These are phyloP conservation scores for Backusella sp. DNA, from an alignment of 192 early-diverging fungal genomes.

Conservation along the genomic window DNA sequence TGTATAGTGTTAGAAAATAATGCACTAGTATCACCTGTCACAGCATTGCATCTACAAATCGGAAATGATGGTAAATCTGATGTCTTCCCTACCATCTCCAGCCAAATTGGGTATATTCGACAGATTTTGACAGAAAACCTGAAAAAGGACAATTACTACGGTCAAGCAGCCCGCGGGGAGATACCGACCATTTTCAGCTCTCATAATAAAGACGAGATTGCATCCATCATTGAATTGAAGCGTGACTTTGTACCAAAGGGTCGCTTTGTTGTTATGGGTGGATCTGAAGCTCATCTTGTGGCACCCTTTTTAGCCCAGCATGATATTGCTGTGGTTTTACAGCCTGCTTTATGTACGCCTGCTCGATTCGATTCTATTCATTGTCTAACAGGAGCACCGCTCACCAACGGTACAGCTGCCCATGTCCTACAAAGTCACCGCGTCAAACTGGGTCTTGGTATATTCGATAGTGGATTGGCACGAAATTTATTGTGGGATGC, in stretches of 20 bases:
- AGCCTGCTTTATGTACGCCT: constrained; percentile 65
- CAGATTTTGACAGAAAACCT: constrained; percentile 35
- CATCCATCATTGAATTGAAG: constrained; percentile 59
- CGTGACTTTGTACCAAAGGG: constrained; percentile 40
- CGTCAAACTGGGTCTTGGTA: constrained; percentile 59
- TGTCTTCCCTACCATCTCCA: constrained; percentile 49
- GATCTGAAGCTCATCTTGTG: constrained; percentile 63
- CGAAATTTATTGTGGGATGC: constrained; percentile 77
- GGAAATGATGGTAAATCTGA: constrained; percentile 45
- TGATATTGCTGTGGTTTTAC: constrained; percentile 60
- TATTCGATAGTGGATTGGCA: constrained; percentile 46
- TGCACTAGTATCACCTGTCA: constrained; percentile 46
- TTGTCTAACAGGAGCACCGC: constrained; percentile 57
- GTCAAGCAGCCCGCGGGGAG: constrained; percentile 43
- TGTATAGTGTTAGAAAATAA: constrained; percentile 1
- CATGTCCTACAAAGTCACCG: constrained; percentile 56
- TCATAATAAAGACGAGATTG: constrained; percentile 62
- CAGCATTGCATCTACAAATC: constrained; percentile 61
- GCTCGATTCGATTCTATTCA: constrained; percentile 55
- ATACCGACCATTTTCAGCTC: constrained; percentile 47
- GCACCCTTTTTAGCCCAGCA: constrained; percentile 52
- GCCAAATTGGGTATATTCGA: constrained; percentile 51
- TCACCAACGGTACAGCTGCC: constrained; percentile 51
- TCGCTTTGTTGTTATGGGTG: constrained; percentile 55
- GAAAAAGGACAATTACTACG: constrained; percentile 33